Conservation (phyloP, 1,139 yeast species). For the Ashbya aceris region DNA sequence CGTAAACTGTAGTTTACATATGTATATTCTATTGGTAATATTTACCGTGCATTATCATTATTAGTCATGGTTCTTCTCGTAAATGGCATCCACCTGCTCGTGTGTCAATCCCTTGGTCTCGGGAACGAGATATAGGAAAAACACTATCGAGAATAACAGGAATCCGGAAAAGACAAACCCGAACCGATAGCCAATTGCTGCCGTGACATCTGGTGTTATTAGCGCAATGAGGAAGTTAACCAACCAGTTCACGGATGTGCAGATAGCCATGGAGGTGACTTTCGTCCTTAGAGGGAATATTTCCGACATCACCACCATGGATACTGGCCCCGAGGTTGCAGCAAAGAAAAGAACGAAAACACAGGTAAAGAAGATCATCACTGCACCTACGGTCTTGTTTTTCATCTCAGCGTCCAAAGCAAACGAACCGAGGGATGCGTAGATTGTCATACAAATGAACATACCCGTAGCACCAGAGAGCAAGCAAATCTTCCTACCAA, state of each 20-base stretch:
- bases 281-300: constrained; percentile 67
- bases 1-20: no score
- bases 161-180: constrained; percentile 71
- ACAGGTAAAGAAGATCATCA: constrained; percentile 69
- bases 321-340: constrained; percentile 78
- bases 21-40: no score
- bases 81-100: constrained; percentile 47
- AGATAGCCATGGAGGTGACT: constrained; percentile 67
- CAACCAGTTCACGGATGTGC: constrained; percentile 66
- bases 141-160: constrained; percentile 44
- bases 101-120: constrained; percentile 66
- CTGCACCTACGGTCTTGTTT: constrained; percentile 45
- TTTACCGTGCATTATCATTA: neutral
- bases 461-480: constrained; percentile 53
- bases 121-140: constrained; percentile 52
- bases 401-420: constrained; percentile 28
- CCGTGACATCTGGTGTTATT: constrained; percentile 59
- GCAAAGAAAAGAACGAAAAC: constrained; percentile 71
- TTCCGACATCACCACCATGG: constrained; percentile 67
- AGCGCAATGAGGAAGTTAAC: constrained; percentile 67
- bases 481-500: constrained; percentile 60
- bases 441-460: constrained; percentile 52
- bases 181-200: constrained; percentile 43
- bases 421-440: constrained; percentile 56
- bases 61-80: neutral